Percentiles rank a stretch among this genome's conserved stretches.
phyloP scores from a whole-genome alignment of 441 rosid species.

The Corymbia citriodora region DNA sequence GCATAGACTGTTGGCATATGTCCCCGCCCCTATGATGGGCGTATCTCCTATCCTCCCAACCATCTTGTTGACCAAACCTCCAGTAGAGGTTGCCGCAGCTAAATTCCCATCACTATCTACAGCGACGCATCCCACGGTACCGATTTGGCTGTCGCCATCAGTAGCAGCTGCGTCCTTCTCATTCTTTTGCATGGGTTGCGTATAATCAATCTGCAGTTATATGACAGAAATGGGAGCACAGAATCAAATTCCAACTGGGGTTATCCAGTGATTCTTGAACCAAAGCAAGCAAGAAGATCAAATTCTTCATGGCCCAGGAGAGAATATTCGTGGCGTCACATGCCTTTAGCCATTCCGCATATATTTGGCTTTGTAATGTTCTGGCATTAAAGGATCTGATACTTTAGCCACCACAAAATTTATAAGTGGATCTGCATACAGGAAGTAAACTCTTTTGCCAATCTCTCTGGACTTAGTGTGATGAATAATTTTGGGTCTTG shows the following conservation, averaged over 20 bases:
- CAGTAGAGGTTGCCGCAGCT: slow-evolving; percentile 90
- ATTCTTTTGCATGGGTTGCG: slow-evolving; percentile 37
- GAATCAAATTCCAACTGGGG: background rate
- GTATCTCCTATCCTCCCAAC: slow-evolving; percentile 92
- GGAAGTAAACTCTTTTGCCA: background rate
- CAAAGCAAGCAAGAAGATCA: background rate
- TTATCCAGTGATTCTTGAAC: background rate
- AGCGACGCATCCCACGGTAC: slow-evolving; percentile 94
- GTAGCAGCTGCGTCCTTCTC: slow-evolving; percentile 4
- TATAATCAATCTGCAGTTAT: slow-evolving; percentile 59
- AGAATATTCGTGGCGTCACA: background rate
- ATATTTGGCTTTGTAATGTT: background rate
- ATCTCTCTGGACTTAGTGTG: background rate
- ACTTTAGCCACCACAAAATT: background rate
- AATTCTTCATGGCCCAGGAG: background rate
- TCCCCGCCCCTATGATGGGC: slow-evolving; percentile 84
- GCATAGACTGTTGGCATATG: slow-evolving; percentile 77
- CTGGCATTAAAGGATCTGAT: background rate
- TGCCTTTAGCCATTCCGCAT: background rate
- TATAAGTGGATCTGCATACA: background rate
- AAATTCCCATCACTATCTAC: slow-evolving; percentile 72
- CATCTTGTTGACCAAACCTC: slow-evolving; percentile 93
- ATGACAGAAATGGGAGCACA: background rate
- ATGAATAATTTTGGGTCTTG: background rate
- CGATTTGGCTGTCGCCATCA: slow-evolving; percentile 55